Conservation (phyloP, 1,284 basidiomycete species). For the Trichosporon sp. region DNA sequence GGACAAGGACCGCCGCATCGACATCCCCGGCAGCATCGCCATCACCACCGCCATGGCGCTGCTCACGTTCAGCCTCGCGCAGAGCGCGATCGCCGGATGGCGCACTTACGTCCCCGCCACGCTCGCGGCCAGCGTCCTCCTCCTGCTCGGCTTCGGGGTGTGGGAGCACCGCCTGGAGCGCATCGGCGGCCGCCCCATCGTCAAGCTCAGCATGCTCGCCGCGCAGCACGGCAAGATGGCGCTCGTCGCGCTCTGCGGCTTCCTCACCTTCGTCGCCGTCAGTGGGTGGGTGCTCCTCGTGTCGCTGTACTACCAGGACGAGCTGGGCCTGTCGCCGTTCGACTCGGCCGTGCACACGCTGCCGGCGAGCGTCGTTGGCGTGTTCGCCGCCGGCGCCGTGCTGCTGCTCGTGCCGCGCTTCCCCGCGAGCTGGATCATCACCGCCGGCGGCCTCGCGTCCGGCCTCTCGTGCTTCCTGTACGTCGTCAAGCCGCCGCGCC, state of each 20-base stretch:
- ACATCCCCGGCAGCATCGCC: conserved; percentile 33
- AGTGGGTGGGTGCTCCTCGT: conserved; percentile 25
- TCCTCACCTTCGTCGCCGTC: conserved; percentile 28
- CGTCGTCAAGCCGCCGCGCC: conserved; percentile 24
- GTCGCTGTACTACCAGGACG: conserved; percentile 29
- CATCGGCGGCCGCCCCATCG: conserved; percentile 24
- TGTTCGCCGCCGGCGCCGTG: conserved; percentile 23
- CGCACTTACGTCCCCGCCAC: conserved; percentile 32
- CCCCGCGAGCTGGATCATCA: conserved; percentile 27
- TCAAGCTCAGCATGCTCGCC: conserved; percentile 30
- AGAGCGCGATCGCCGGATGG: conserved; percentile 31
- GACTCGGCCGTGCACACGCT: conserved; percentile 24
- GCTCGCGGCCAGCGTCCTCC: conserved; percentile 30
- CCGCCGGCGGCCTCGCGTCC: conserved; percentile 25
- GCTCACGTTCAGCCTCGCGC: conserved; percentile 32
- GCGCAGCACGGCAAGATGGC: conserved; percentile 26
- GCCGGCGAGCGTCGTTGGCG: conserved; percentile 29
- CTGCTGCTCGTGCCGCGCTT: conserved; percentile 28
- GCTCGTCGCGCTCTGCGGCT: conserved; percentile 24
- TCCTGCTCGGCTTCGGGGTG: conserved; percentile 34
- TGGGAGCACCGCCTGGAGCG: conserved; percentile 32
- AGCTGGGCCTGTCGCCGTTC: conserved; percentile 20
- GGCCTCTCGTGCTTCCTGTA: conserved; percentile 30
- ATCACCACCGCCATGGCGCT: conserved; percentile 32
- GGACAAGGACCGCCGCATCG: conserved; percentile 22